Base-by-base conservation (phyloP, 202 grass and related monocot genomes). In the Tripidium arundinaceum region DNA sequence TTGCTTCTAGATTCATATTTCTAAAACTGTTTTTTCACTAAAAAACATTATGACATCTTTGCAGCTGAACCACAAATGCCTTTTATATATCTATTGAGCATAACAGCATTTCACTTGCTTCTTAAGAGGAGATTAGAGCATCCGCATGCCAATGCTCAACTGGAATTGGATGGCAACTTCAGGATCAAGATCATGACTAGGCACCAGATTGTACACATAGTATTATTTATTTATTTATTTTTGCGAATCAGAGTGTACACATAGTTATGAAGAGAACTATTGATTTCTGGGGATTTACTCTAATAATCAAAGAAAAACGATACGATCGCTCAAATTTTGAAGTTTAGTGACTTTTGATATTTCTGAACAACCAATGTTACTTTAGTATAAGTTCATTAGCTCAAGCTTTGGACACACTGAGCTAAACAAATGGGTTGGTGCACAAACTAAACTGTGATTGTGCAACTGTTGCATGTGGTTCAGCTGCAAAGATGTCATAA, bases 401-500 rank as follows among this genome's bases (percentile, higher is more conserved):
- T 50, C 47, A 50, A 50, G 18, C 47, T 19, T 50, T 50, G 18
- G 47, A 50, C 47, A 19, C 16, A 52, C 18, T 3, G 18, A 1
- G 49, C 18, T 52, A 52, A 52, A 21, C 54, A 58, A 36, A 65
- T 36, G 11, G 3, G 41, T 7, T 36, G 46, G 60, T 81, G 78
- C 12, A 28, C 47, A 58, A 68, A 68, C 43, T 38, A 72, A 70
- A 36, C 68, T 28, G 21, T 59, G 50, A 81, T 47, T 28, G 33
- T 4, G 8, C 34, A 70, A 18, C n/a, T 60, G 24, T 43, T 71
- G 72, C n/a, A n/a, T n/a, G n/a, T n/a, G n/a, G n/a, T 83, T 93
- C 21, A 4, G 42, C 36, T 68, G 43, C 2, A 34, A 25, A 42
- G 12, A 24, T 67, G 5, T 52, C 21, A 24, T 50, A 49, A 68